Evolutionary conservation across 2,329 filamentous ascomycete genomes (phyloP), one percentile per base, ranked within the genome.

Genomic region (Volutella citrinella): DNA sequence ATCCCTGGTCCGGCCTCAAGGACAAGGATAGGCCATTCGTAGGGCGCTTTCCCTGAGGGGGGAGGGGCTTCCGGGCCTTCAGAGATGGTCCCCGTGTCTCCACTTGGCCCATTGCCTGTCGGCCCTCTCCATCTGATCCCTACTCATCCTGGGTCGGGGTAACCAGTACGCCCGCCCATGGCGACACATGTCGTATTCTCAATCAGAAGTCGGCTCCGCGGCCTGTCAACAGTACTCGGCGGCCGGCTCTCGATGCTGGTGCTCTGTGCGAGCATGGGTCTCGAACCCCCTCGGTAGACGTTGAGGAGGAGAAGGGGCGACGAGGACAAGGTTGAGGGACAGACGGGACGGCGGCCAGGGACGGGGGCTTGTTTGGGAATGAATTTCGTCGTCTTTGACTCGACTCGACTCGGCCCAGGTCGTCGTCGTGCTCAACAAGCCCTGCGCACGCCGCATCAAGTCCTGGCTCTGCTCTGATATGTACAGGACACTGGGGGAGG

Each of bases 201-300:
- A 36, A 46, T 40, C 42, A 45, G 36, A 40, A 34, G 36, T 34
- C 45, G 47, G 50, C 38, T 48, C 36, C 38, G 33, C 45, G 40
- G 34, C 43, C 48, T 42, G 54, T 57, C 49, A 46, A 53, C 31
- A 33, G 47, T 54, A 56, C 52, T n/a, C n/a, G n/a, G 49, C 45
- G 44, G 34, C 30, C 35, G 34, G 46, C 37, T 46, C 31, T 48
- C 45, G 19, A 33, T 38, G 27, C 38, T 46, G 44, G 40, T 46
- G 35, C 36, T 14, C 32, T 50, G 34, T 33, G 30, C 15, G 32
- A 45, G 35, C 46, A 51, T 49, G 50, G 49, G 42, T 42, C 48
- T 48, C 52, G 41, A 46, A 53, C 53, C 51, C 51, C 54, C 45
- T 57, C 55, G 55, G 55, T 56, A 57, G 54, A 58, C 54, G 52